These are phyloP conservation scores for Argentina anserina DNA, from an alignment of 306 rosid genomes.

Conservation along the genomic window DNA sequence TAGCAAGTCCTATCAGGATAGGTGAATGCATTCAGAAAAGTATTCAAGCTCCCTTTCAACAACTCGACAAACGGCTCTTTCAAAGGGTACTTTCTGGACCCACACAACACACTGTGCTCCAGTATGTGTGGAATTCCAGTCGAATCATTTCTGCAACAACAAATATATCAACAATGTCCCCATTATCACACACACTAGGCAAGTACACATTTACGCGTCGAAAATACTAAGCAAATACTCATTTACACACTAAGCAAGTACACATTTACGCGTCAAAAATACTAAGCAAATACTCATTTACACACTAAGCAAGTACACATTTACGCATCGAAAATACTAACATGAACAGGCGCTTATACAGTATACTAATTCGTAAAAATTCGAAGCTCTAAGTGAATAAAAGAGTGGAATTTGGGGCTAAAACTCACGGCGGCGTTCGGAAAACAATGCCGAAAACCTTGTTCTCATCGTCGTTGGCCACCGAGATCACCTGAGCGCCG, in stretches of 20 bases:
- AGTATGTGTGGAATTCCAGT: slow-evolving; percentile 97
- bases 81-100: slow-evolving; percentile 91
- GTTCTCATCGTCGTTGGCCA: slow-evolving; percentile 85
- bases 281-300: no score
- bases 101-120: slow-evolving; percentile 95
- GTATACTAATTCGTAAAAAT: not conserved
- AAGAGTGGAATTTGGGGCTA: not conserved
- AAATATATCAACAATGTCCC: slow-evolving; percentile 6
- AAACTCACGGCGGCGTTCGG: slow-evolving; percentile 91
- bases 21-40: slow-evolving; percentile 92
- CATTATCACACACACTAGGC: not conserved
- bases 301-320: not conserved
- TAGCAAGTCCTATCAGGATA: slow-evolving; percentile 98
- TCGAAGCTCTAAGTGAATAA: not conserved
- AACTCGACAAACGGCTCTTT: slow-evolving; percentile 95
- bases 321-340: not conserved
- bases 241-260: not conserved
- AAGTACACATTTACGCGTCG: not conserved
- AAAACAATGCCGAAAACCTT: slow-evolving; percentile 95
- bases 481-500: slow-evolving; percentile 86
- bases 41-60: slow-evolving; percentile 84
- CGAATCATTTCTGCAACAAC: slow-evolving; percentile 66
- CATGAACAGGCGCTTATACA: not conserved
- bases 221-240: no score
- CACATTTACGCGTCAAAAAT: not conserved